Conservation (phyloP, 2,329 filamentous ascomycete genomes). For the Cladophialophora psammophila region DNA sequence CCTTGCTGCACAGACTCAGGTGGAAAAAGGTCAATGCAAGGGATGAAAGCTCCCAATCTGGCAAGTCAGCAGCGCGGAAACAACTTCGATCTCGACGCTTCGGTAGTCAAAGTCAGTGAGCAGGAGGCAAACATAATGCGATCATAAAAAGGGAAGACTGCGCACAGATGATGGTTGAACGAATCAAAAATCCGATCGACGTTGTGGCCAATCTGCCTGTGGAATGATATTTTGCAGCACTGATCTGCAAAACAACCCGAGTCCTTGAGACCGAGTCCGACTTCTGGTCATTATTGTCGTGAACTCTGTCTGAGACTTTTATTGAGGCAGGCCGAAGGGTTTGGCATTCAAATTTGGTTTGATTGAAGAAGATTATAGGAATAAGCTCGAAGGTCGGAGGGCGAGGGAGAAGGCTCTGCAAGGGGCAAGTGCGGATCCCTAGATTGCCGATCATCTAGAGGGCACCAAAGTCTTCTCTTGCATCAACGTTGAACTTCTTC, state of each 20-base stretch:
- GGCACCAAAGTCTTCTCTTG: constrained; percentile 68
- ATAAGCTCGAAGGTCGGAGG: constrained; percentile 10
- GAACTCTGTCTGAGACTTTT: constrained; percentile 19
- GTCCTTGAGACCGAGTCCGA: neutral
- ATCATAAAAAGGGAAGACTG: constrained; percentile 2
- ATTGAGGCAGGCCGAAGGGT: constrained; percentile 18
- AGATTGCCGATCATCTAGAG: constrained; percentile 20
- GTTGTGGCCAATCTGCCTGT: constrained; percentile 25
- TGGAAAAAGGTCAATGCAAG: constrained; percentile 31
- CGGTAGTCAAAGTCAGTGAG: constrained; percentile 4
- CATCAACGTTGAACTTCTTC: constrained; percentile 83
- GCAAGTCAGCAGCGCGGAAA: neutral
- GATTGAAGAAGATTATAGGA: constrained; percentile 11
- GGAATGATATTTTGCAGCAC: constrained; percentile 26
- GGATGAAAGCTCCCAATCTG: constrained; percentile 17
- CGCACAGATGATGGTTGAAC: constrained; percentile 5
- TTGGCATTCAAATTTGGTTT: constrained; percentile 8
- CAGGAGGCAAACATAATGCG: constrained; percentile 15
- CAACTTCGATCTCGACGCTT: constrained; percentile 8
- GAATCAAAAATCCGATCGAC: constrained; percentile 3
- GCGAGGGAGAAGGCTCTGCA: constrained; percentile 25
- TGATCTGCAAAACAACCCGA: neutral
- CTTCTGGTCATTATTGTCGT: constrained; percentile 5
- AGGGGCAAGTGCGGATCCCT: constrained; percentile 28
- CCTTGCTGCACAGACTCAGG: constrained; percentile 35